Percentiles rank a stretch among this genome's conserved stretches.
phyloP scores from a whole-genome alignment of 371 early-diverging fungal species.

The Apophysomyces sp. region DNA sequence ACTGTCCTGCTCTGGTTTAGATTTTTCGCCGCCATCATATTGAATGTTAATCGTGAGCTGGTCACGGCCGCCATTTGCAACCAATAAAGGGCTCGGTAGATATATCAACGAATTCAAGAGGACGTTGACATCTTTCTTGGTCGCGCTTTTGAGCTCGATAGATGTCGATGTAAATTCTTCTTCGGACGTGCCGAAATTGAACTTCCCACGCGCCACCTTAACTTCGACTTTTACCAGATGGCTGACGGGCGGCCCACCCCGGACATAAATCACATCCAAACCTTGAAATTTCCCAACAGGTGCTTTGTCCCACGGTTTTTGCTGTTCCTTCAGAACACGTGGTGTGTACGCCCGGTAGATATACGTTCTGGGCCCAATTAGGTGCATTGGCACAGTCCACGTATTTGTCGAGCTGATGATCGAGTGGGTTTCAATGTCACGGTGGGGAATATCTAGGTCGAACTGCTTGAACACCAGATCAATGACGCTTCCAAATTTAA shows the following conservation, averaged over 20 bases:
- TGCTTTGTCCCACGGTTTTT: conserved; percentile 27
- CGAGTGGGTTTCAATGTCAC: conserved; percentile 29
- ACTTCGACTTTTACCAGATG: conserved; percentile 20
- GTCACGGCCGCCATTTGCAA: conserved; percentile 46
- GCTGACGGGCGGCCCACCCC: conserved; percentile 40
- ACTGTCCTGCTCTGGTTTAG: conserved; percentile 9
- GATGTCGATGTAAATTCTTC: background rate
- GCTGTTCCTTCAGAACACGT: conserved; percentile 19
- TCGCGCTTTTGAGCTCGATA: conserved; percentile 16
- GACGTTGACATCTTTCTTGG: conserved; percentile 36
- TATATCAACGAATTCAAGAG: conserved; percentile 34
- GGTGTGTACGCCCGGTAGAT: conserved; percentile 26
- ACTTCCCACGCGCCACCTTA: conserved; percentile 27
- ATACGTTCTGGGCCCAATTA: conserved; percentile 34
- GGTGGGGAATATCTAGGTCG: conserved; percentile 50
- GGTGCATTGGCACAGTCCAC: conserved; percentile 23
- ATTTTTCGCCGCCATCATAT: conserved; percentile 6
- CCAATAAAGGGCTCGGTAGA: conserved; percentile 28
- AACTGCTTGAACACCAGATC: conserved; percentile 51
- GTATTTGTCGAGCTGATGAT: conserved; percentile 32
- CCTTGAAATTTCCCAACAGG: conserved; percentile 56
- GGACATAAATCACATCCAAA: conserved; percentile 51
- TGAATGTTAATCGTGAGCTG: conserved; percentile 22
- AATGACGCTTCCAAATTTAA: conserved; percentile 52
- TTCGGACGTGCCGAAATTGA: conserved; percentile 7